A percentile compares a stretch with the other conserved stretches of the same genome.
Conservation (phyloP, 139 green algal genomes). For the Tetratostichococcus sp. region DNA sequence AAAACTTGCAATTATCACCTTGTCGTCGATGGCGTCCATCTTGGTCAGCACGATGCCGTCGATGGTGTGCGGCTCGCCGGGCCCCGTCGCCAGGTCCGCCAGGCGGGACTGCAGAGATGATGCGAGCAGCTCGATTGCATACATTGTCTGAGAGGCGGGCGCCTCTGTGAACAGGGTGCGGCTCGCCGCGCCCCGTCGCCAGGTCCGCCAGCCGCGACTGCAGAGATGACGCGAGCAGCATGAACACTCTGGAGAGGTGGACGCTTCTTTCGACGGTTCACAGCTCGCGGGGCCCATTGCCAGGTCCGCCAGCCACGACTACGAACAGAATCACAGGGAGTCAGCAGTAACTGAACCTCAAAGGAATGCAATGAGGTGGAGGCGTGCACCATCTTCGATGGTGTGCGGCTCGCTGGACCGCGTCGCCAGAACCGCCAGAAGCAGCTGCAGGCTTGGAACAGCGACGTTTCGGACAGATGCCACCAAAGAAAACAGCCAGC, state of each 20-base stretch:
- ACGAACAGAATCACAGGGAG: too few relatives aligned
- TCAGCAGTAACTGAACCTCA: too few relatives aligned
- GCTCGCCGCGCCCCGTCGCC: neutral
- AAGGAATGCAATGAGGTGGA: too few relatives aligned
- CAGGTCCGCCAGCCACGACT: constrained; percentile 55
- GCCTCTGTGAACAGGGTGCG: too few relatives aligned
- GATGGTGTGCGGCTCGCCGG: constrained; percentile 29
- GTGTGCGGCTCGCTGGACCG: constrained; percentile 9
- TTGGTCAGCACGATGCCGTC: constrained; percentile 82
- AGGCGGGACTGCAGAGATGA: constrained; percentile 33
- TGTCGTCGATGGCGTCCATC: constrained; percentile 99
- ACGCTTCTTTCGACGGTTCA: too few relatives aligned
- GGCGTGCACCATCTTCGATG: too few relatives aligned
- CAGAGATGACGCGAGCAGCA: too few relatives aligned
- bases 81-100: constrained; percentile 30
- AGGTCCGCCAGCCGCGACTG: constrained; percentile 50
- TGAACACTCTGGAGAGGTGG: neutral
- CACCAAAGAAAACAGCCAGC: too few relatives aligned
- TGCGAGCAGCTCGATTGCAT: too few relatives aligned
- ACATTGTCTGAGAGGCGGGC: constrained; percentile 6
- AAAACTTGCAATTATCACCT: constrained; percentile 41
- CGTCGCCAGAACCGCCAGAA: constrained; percentile 47
- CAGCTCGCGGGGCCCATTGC: too few relatives aligned
- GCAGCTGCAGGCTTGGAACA: neutral
- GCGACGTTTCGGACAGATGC: too few relatives aligned